Base-by-base conservation (phyloP, 352 stramenopile genomes). In the Globisporangium alternatum region DNA sequence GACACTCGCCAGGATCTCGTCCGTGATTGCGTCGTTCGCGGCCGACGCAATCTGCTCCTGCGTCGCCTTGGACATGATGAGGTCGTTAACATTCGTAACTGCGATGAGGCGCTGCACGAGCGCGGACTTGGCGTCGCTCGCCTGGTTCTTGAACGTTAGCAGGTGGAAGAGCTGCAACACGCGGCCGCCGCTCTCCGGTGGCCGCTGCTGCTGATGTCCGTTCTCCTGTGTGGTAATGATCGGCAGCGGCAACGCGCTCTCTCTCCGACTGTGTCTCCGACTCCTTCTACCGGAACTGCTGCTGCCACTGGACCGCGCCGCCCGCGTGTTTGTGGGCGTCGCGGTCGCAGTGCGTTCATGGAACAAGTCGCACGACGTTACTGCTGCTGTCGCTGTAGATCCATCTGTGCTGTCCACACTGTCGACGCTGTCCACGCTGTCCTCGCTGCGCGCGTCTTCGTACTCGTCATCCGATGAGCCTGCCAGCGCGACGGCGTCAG, bases 41-140 rank as follows among this genome's bases (percentile, higher is more conserved):
- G 81, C 81, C 7, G 74, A 74, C 17, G 81, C 83, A 63, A 91
- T 91, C 63, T 89, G 77, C 35, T 91, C 83, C 59, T 90, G 68
- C 3, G 75, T 88, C 30, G 81, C 81, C 57, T 84, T 79, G 28
- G 74, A 85, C 48, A 91, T 67, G 63, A 91, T 60, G 39, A 91
- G 68, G 25, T 89, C 80, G 58, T 80, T 78, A 43, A 91, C 71
- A 52, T 76, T 83, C 21, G 77, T 74, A 37, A 86, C 69, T 30
- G 71, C 68, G 37, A 91, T 68, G 39, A 91, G 65, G 12, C 79
- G 80, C 61, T 78, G 58, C 65, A 89, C 77, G 17, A 91, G 72
- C 61, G 80, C 75, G 7, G 75, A 79, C 45, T 74, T 72, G 19
- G 80, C 80, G 47, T 86, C 74, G 44, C 63, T 56, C 10, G 69